Evolutionary conservation across 805 yeast genomes (phyloP).

Genomic region (Lipomyces sp.): DNA sequence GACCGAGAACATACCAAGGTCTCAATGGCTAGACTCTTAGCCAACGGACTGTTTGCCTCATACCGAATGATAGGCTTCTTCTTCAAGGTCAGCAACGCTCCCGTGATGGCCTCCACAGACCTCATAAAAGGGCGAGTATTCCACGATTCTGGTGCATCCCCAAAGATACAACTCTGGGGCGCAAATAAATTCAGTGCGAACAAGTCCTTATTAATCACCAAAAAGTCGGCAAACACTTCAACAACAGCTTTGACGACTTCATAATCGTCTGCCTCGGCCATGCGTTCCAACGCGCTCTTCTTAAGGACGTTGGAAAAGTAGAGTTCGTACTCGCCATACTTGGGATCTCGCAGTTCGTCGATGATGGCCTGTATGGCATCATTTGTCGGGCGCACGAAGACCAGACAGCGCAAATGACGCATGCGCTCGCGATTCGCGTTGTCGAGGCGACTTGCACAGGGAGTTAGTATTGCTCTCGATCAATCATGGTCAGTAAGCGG

Average conservation of each 20-base stretch:
- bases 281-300: slow-evolving; percentile 77
- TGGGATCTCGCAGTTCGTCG: slow-evolving; percentile 76
- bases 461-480: neutral
- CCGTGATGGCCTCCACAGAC: slow-evolving; percentile 53
- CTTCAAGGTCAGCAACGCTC: slow-evolving; percentile 72
- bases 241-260: slow-evolving; percentile 77
- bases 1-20: slow-evolving; percentile 43
- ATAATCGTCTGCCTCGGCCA: slow-evolving; percentile 89
- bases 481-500: slow-evolving; percentile 3
- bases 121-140: slow-evolving; percentile 52
- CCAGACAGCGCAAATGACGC: slow-evolving; percentile 80
- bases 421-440: slow-evolving; percentile 66
- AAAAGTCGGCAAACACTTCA: slow-evolving; percentile 85
- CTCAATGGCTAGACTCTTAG: slow-evolving; percentile 71
- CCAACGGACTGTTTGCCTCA: slow-evolving; percentile 70
- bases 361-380: slow-evolving; percentile 64
- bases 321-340: slow-evolving; percentile 75
- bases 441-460: slow-evolving; percentile 51
- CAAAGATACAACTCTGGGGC: slow-evolving; percentile 45
- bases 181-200: slow-evolving; percentile 53
- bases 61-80: slow-evolving; percentile 78
- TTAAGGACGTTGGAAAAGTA: slow-evolving; percentile 75
- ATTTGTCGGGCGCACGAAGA: slow-evolving; percentile 74
- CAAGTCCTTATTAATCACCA: slow-evolving; percentile 71
- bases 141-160: slow-evolving; percentile 54